Base-by-base conservation (phyloP, 1,284 basidiomycete genomes). In the Malassezia arunalokei region DNA sequence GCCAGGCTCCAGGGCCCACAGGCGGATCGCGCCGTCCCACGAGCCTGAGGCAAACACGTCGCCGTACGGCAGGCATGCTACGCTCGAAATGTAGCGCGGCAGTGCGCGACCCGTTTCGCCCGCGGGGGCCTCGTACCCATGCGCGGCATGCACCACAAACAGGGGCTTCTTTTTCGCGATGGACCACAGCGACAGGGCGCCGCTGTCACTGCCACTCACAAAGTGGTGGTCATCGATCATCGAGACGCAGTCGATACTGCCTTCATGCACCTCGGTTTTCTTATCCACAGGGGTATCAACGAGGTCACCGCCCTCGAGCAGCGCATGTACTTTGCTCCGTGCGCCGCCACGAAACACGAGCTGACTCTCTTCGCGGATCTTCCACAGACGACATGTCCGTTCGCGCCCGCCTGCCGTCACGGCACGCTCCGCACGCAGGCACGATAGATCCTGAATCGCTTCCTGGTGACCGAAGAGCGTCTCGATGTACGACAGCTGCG, bases 401-500 rank as follows among this genome's bases (percentile, higher is more conserved):
- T 99, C 92, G 27, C 90, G 78, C 1, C 83, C 86, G 8, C 94
- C 92, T 0, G 85, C 85, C 33, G 84, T 89, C 8, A 96, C 82
- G 8, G 85, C 87, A 0, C 83, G 82, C 66, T 95, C 89, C 3
- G 82, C 82, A 28, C 85, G 81, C 5, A 98, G 79, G 1, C 86
- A 79, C 59, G 90, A 86, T 1, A 99, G 72, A 5, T 78, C 77
- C 9, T 86, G 76, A 24, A 94, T 82, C 20, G 82, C 79, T 68
- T 96, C 92, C 77, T 98, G 94, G 71, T 99, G 92, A 1, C 92
- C 92, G 70, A 95, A 99, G 7, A 98, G 78, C 9, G 92, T 96
- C 73, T 99, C 94, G 53, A 96, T 84, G 68, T 92, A 91, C 5
- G 86, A 87, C 76, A 94, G 81, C 0, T 84, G 83, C 1, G 82